Percentiles rank a stretch among this genome's conserved stretches.
phyloP scores from a whole-genome alignment of 2,329 filamentous ascomycete species.

The Cladophialophora exuberans region DNA sequence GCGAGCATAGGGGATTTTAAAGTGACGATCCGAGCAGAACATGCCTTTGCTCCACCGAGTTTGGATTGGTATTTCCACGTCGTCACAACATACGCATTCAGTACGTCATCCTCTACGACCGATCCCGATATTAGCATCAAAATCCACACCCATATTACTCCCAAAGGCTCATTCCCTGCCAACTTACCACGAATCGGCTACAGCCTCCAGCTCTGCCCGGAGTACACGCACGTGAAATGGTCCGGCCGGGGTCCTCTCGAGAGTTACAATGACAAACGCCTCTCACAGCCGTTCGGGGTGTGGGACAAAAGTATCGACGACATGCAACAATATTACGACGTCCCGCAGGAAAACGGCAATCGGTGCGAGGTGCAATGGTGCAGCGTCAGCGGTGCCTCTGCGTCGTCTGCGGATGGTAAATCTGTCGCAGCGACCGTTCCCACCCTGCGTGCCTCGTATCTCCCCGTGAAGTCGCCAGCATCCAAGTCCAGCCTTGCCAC shows the following conservation, averaged over 20 bases:
- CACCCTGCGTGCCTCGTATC: too few relatives aligned
- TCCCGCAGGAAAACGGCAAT: slow-evolving; percentile 71
- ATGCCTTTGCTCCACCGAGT: slow-evolving; percentile 58
- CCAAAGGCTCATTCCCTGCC: slow-evolving; percentile 13
- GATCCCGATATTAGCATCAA: slow-evolving; percentile 1
- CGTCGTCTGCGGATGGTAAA: not conserved
- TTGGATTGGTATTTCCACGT: slow-evolving; percentile 62
- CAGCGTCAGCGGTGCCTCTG: not conserved
- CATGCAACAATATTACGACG: slow-evolving; percentile 64
- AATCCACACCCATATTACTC: slow-evolving; percentile 16
- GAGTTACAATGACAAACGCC: slow-evolving; percentile 68
- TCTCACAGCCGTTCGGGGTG: slow-evolving; percentile 58
- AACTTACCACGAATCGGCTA: slow-evolving; percentile 64
- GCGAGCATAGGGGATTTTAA: too few relatives aligned
- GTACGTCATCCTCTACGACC: not conserved
- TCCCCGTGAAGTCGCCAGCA: not conserved
- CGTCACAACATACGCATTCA: slow-evolving; percentile 31
- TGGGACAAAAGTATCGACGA: slow-evolving; percentile 49
- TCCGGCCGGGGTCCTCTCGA: slow-evolving; percentile 68
- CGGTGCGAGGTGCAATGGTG: slow-evolving; percentile 64
- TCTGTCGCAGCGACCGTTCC: too few relatives aligned
- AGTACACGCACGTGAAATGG: slow-evolving; percentile 59
- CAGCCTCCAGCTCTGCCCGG: slow-evolving; percentile 54
- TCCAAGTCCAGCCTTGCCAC: too few relatives aligned
- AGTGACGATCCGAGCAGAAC: slow-evolving; percentile 48